These are phyloP conservation scores for Candida coleopterorum DNA, from an alignment of 805 yeast species.

Conservation along the genomic window DNA sequence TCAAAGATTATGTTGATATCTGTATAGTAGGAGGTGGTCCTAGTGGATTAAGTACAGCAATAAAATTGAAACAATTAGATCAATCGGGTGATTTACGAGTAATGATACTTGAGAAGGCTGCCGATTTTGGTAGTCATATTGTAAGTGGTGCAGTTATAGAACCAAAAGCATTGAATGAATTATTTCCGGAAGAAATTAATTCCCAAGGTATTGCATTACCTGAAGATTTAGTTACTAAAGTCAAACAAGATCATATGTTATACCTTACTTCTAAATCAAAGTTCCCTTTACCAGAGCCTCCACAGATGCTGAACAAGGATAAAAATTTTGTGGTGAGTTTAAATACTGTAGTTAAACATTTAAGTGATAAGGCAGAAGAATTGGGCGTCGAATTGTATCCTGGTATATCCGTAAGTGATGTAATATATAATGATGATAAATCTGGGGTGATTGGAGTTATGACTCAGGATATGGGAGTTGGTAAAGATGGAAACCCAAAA, in stretches of 20 bases:
- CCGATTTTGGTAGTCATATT: constrained; percentile 89
- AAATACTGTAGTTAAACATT: constrained; percentile 72
- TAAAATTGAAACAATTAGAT: constrained; percentile 80
- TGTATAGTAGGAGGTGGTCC: constrained; percentile 98
- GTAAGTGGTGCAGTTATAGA: constrained; percentile 93
- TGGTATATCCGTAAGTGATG: constrained; percentile 78
- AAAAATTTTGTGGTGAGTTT: constrained; percentile 83
- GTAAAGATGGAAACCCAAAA: constrained; percentile 70
- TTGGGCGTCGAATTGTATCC: constrained; percentile 93
- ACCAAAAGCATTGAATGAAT: constrained; percentile 80
- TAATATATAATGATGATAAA: constrained; percentile 54
- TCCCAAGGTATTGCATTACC: constrained; percentile 66
- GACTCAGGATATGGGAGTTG: constrained; percentile 87
- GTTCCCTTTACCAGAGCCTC: constrained; percentile 85
- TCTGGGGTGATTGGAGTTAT: constrained; percentile 79
- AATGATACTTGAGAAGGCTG: constrained; percentile 85
- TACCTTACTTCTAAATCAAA: constrained; percentile 57
- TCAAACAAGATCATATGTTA: constrained; percentile 69
- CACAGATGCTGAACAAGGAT: constrained; percentile 77
- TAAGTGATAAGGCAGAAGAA: constrained; percentile 87
- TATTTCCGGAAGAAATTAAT: constrained; percentile 65
- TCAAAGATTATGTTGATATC: constrained; percentile 84
- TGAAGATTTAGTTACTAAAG: constrained; percentile 67
- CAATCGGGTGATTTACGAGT: constrained; percentile 69
- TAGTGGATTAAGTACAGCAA: constrained; percentile 94